These are phyloP conservation scores for Claviceps monticola DNA, from an alignment of 2,329 filamentous ascomycete species.

Conservation along the genomic window DNA sequence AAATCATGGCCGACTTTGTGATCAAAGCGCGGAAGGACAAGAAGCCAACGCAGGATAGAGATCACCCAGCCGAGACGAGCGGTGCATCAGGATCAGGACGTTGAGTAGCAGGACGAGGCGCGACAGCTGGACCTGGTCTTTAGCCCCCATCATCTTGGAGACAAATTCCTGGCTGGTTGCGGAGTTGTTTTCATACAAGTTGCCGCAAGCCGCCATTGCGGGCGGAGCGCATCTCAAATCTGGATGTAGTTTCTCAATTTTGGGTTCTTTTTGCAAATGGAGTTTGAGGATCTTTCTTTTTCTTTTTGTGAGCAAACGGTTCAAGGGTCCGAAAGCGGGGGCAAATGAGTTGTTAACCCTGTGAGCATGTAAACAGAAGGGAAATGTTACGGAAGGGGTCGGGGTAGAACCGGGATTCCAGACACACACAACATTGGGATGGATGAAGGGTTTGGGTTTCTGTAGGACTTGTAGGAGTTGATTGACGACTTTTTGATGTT, in stretches of 20 bases:
- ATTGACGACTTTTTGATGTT: conserved; percentile 6
- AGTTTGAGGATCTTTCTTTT: conserved; percentile 19
- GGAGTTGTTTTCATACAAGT: conserved; percentile 4
- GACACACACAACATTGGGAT: background rate
- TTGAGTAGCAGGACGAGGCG: conserved; percentile 9
- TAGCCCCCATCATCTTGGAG: background rate
- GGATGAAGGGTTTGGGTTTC: conserved; percentile 2
- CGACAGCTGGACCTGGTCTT: background rate
- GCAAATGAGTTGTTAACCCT: conserved; percentile 5
- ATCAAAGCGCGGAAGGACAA: conserved; percentile 80
- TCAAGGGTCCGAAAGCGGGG: conserved; percentile 3
- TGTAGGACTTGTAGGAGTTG: conserved; percentile 11
- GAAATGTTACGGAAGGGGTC: conserved; percentile 1
- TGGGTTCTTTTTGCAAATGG: conserved; percentile 25
- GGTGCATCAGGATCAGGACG: conserved; percentile 16
- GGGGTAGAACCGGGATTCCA: no score
- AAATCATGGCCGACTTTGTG: conserved; percentile 77
- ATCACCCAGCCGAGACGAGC: conserved; percentile 43
- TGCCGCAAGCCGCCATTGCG: background rate
- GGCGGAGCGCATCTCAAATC: conserved; percentile 13
- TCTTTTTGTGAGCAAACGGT: conserved; percentile 1
- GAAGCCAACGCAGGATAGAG: conserved; percentile 50
- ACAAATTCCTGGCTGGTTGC: background rate
- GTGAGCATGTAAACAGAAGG: conserved; percentile 10
- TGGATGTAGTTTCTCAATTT: conserved; percentile 23